Conservation (phyloP, 2,329 filamentous ascomycete species). For the Monosporascus ibericus region DNA sequence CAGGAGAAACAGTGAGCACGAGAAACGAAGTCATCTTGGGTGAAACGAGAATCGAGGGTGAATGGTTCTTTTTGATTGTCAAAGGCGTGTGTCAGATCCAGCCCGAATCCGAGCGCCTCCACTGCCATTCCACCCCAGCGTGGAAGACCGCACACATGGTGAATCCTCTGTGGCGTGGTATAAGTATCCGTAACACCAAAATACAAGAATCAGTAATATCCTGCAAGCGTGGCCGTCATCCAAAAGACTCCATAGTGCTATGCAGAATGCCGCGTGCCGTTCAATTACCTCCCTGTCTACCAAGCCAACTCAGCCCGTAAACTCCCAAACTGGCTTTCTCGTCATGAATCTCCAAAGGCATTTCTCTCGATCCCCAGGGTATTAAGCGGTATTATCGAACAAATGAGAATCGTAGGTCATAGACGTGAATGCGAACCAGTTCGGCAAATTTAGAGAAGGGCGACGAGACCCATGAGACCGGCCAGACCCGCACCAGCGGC, state of each 20-base stretch:
- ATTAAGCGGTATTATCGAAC: slow-evolving; percentile 33
- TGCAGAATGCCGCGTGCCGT: slow-evolving; percentile 27
- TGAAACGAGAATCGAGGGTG: slow-evolving; percentile 1
- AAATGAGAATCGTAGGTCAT: slow-evolving; percentile 34
- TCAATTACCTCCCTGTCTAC: slow-evolving; percentile 24
- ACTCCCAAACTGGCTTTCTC: slow-evolving; percentile 29
- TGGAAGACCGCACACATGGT: slow-evolving; percentile 29
- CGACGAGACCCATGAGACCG: slow-evolving; percentile 54
- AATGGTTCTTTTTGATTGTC: slow-evolving; percentile 4
- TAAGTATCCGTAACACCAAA: slow-evolving; percentile 28
- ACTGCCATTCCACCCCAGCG: slow-evolving; percentile 12
- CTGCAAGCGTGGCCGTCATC: slow-evolving; percentile 27
- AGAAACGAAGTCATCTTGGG: slow-evolving; percentile 18
- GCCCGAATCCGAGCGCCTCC: slow-evolving; percentile 9
- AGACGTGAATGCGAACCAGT: slow-evolving; percentile 23
- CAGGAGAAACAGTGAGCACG: slow-evolving; percentile 8
- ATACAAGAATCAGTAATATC: slow-evolving; percentile 36
- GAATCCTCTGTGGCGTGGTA: slow-evolving; percentile 27
- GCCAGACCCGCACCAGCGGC: slow-evolving; percentile 53
- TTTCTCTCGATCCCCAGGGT: slow-evolving; percentile 27
- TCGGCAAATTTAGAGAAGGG: slow-evolving; percentile 49
- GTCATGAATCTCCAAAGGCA: slow-evolving; percentile 31
- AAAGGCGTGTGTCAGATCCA: slow-evolving; percentile 2
- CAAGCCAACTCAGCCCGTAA: slow-evolving; percentile 18
- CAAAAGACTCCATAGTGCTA: slow-evolving; percentile 29